Conservation (phyloP, 164 flowering plant species). For the Berberis vulgaris region DNA sequence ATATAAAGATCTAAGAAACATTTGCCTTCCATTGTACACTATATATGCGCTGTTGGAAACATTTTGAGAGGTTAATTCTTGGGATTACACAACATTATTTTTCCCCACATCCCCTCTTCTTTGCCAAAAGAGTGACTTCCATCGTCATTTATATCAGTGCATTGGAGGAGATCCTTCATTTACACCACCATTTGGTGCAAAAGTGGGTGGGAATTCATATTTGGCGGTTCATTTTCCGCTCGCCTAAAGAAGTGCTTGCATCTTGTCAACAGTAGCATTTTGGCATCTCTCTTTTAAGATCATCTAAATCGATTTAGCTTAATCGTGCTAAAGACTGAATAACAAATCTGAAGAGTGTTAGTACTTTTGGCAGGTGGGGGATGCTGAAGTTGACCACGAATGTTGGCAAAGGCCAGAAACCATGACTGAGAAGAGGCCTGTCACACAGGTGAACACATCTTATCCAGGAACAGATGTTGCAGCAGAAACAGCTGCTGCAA, state of each 20-base stretch:
- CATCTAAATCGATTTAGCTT: background rate
- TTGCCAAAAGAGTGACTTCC: too few relatives aligned
- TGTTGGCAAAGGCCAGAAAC: slow-evolving; percentile 94
- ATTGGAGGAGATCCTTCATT: too few relatives aligned
- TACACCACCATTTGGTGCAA: too few relatives aligned
- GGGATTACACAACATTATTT: too few relatives aligned
- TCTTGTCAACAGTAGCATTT: too few relatives aligned
- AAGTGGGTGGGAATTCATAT: too few relatives aligned
- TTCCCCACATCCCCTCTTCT: too few relatives aligned
- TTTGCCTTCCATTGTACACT: background rate
- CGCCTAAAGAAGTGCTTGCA: too few relatives aligned
- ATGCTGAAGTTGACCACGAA: slow-evolving; percentile 59
- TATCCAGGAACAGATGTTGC: slow-evolving; percentile 88
- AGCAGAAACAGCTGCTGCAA: slow-evolving; percentile 95
- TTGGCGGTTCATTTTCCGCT: too few relatives aligned
- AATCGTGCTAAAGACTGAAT: background rate
- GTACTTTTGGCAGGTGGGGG: slow-evolving; percentile 69
- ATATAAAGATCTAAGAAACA: background rate
- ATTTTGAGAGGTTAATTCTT: too few relatives aligned
- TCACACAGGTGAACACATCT: slow-evolving; percentile 56
- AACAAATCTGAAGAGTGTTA: background rate
- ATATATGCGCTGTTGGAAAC: background rate
- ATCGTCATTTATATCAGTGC: too few relatives aligned
- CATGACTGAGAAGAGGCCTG: slow-evolving; percentile 68
- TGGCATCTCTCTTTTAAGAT: background rate